Base-by-base conservation (phyloP, 179 eudicot species). In the Spergularia azorica region DNA sequence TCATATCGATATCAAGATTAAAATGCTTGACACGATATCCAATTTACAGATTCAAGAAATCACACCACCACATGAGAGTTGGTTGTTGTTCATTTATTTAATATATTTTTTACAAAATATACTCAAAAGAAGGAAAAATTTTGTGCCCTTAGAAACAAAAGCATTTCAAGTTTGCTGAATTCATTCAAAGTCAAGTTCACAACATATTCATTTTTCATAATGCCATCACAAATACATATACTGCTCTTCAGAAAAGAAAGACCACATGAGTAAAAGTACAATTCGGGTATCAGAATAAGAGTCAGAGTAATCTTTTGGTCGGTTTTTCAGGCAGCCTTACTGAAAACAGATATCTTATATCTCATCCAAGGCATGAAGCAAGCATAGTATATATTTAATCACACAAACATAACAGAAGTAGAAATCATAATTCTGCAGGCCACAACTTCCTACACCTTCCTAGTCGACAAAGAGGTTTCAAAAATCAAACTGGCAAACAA, bases 401-500 rank as follows among this genome's bases (percentile, higher is more conserved):
- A 64, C 18, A 21, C 43, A 54, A 76, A 0, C 55, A 55, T 9
- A 18, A 18, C 64, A 12, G 14, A 9, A 20, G 67, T 17, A 2
- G 39, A 4, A 43, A 43, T 1, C 8, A 6, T 43, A 6, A 43
- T 6, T 43, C 8, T 1, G 48, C 48, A 43, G 48, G 48, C 46
- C 54, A 18, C 39, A 65, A 17, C 18, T 63, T 60, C 76, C 62
- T 41, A 26, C 5, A 63, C 56, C 73, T 70, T 68, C 70, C 71
- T 80, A 77, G 6, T 15, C 55, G 60, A 55, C 20, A 54, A 67
- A 14, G 15, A 43, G 63, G 21, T 57, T 50, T n/a, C n/a, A n/a
- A n/a, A n/a, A n/a, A n/a, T 43, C 9, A 71, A 15, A 62, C 46
- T 16, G 61, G 71, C 66, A 63, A 43, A 62, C 48, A 79, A 74